These are phyloP conservation scores for Choiromyces venosus DNA, from an alignment of 495 filamentous ascomycete species.

Conservation along the genomic window DNA sequence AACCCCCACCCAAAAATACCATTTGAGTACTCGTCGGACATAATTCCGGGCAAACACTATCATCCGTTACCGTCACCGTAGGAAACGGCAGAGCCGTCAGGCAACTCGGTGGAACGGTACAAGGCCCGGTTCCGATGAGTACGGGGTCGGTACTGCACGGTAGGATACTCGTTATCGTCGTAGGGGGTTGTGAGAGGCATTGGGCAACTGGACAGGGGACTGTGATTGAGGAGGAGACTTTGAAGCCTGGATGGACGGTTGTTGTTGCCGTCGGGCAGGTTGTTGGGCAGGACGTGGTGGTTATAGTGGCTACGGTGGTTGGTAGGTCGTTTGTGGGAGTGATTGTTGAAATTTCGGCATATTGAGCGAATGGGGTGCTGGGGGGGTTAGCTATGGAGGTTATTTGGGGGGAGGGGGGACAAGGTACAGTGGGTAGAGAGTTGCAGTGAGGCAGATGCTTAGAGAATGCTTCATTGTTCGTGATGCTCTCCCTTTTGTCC, in stretches of 20 bases:
- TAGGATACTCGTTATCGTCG: conserved; percentile 17
- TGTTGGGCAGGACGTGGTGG: conserved; percentile 16
- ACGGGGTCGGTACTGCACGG: conserved; percentile 19
- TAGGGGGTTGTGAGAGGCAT: neutral
- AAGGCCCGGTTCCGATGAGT: conserved; percentile 13
- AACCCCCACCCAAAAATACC: conserved; percentile 18
- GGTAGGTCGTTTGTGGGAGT: neutral
- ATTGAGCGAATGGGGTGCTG: conserved; percentile 7
- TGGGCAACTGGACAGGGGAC: conserved; percentile 17
- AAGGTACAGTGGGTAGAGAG: conserved; percentile 9
- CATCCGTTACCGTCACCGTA: conserved; percentile 9
- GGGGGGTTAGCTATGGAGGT: neutral
- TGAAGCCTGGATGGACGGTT: conserved; percentile 18
- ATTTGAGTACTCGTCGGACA: conserved; percentile 8
- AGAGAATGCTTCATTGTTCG: conserved; percentile 14
- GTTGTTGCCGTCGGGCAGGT: conserved; percentile 24
- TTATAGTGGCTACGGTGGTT: neutral
- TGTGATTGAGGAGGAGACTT: neutral
- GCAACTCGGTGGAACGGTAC: conserved; percentile 27
- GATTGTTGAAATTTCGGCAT: neutral
- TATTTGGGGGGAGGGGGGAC: neutral
- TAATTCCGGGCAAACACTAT: conserved; percentile 5
- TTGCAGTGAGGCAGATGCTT: neutral
- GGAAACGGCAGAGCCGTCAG: neutral
- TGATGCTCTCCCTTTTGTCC: neutral